Base-by-base conservation (phyloP, 2,329 filamentous ascomycete genomes). In the Aspergillus ochraceus region DNA sequence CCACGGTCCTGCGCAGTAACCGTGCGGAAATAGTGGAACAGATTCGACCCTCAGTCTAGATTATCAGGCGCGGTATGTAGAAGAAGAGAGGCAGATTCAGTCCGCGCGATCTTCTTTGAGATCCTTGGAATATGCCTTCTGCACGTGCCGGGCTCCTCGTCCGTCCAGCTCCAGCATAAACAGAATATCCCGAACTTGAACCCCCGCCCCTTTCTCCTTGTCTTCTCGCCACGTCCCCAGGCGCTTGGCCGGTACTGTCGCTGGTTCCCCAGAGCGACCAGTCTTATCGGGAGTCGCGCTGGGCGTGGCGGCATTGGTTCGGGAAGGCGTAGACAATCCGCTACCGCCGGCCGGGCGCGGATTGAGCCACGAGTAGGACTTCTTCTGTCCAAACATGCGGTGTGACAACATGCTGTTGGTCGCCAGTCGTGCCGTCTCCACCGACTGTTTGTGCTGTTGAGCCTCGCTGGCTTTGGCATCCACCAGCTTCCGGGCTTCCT, bases 131-230 rank as follows among this genome's bases (percentile, higher is more conserved):
- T 79, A 79, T 11, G 74, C 79, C 64, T 76, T 74, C 63, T 80
- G 75, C 55, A 80, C 71, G 66, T 79, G 76, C 47, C 74, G 74
- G 45, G 71, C 68, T 22, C 75, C 77, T 60, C 76, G 83, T 1
- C 90, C 89, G 71, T 96, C 91, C 54, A 87, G 82, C 74, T 97
- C 93, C 51, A 97, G 81, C 60, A 90, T 90, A 20, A 86, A 82
- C 17, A 96, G 81, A 80, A 92, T 88, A 74, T 97, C 94, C 57
- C 94, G 85, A 55, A 96, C 80, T 77, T 97, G 92, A 52, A 97
- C 91, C 26, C 88, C 88, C 66, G 83, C 85, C 32, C 91, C 92
- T 71, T 89, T 90, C 22, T 89, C 86, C 55, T 86, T 87, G 68
- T 92, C 89, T 74, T 97, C 92, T 60, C 91, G 85, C 84, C 88